A percentile compares a stretch with the other conserved stretches of the same genome.
Evolutionary conservation across 495 filamentous ascomycete species (phyloP).

Genomic region (Paragyromitra xinjiangensis): DNA sequence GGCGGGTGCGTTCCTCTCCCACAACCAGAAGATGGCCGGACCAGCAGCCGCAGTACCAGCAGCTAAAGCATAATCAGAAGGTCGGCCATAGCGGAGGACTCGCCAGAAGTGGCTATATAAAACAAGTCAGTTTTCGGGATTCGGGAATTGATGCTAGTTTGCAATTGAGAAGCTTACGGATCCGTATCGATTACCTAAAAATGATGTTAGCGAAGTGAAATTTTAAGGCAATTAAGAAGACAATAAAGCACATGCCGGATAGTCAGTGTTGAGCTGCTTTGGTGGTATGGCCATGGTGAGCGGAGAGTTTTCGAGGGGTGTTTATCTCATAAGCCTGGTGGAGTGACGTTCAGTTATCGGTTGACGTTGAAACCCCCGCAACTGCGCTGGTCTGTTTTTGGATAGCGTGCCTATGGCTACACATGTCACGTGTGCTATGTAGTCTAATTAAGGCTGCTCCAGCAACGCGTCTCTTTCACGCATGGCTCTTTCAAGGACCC

Average conservation of each 20-base stretch:
- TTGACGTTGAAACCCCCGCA: slow-evolving; percentile 50
- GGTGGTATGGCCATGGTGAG: slow-evolving; percentile 67
- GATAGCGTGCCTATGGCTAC: slow-evolving; percentile 34
- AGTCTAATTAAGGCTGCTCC: slow-evolving; percentile 42
- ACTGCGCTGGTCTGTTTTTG: slow-evolving; percentile 33
- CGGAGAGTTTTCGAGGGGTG: slow-evolving; percentile 24
- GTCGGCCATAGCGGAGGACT: slow-evolving; percentile 84
- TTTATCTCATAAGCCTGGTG: slow-evolving; percentile 37
- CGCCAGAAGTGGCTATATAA: slow-evolving; percentile 83
- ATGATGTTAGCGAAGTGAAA: slow-evolving; percentile 33
- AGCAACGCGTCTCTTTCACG: slow-evolving; percentile 53
- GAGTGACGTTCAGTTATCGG: slow-evolving; percentile 16
- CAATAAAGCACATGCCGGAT: slow-evolving; percentile 69
- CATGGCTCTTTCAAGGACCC: background rate
- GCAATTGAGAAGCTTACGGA: slow-evolving; percentile 71
- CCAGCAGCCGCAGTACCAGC: slow-evolving; percentile 70
- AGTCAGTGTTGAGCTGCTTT: slow-evolving; percentile 77
- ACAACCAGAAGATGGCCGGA: slow-evolving; percentile 75
- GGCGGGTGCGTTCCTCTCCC: slow-evolving; percentile 85
- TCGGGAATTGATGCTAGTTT: background rate
- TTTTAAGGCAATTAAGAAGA: slow-evolving; percentile 7
- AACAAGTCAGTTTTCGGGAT: slow-evolving; percentile 38
- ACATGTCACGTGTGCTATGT: background rate
- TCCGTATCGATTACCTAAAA: slow-evolving; percentile 94
- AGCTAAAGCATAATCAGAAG: slow-evolving; percentile 79